Base-by-base conservation (phyloP, 805 yeast species). In the Yamadazyma philogaea region DNA sequence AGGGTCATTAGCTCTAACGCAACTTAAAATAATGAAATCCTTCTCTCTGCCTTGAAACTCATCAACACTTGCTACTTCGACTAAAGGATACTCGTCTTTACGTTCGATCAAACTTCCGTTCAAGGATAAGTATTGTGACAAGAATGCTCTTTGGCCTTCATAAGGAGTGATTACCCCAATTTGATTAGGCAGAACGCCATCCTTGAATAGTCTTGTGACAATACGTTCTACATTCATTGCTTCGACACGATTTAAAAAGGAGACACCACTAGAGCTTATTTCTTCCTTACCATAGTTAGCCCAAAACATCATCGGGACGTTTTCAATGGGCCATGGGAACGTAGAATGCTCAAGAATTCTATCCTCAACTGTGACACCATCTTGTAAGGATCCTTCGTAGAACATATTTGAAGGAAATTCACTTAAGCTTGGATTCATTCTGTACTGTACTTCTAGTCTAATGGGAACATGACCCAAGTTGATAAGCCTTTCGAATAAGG, bases 221-320 rank as follows among this genome's bases (percentile, higher is more conserved):
- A 85, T 70, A 57, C 84, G 81, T 59, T 87, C 96, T 55, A 88
- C 85, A 54, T 83, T 86, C 82, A 84, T 80, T 0, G 96, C 96
- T 63, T 90, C 97, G 27, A 86, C 82, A 49, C 96, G 72, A 63
- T 90, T 90, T 52, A 90, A 70, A 55, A 72, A 89, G 7, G 95
- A 84, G 4, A 84, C 81, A 44, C 96, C 97, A 49, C 80, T 75
- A 0, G 82, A 78, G 18, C 93, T 80, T 39, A 90, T 78, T 62
- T 90, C 97, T 67, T 90, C 97, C 50, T 84, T 81, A 30, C 96
- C 96, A 57, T 81, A 80, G 51, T 82, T 82, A 0, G 87, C 83
- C 96, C 96, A 89, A 55, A 90, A 87, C 93, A 90, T 85, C 96
- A 88, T 87, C n/a, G 96, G 97, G 4, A 72, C 74, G 37, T 79